Evolutionary conservation across 169 alveolate genomes (phyloP), one percentile per base, ranked within the genome.

Genomic region (Plasmodium malariae): DNA sequence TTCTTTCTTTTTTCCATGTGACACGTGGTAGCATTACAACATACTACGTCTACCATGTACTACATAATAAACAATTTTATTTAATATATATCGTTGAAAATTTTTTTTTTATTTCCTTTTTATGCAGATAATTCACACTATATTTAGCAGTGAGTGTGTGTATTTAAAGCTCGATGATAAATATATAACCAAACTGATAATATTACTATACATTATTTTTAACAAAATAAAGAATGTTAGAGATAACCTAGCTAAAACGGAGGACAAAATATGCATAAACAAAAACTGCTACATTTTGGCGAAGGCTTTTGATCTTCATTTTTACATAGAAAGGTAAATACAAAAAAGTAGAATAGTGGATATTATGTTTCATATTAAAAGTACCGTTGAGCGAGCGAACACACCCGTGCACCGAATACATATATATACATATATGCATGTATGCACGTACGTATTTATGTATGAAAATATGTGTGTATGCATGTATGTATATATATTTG

Each of bases 211-310:
- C 70, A 76, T 76, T 32, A 76, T 49, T 43, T 76, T 76, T 68
- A 76, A 76, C 54, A 76, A 76, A 67, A 51, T 32, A 51, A 76
- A 30, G 12, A 28, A 63, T 51, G 54, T 60, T 19, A 76, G 78
- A 40, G 26, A 60, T 7, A 62, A 43, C 17, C 19, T 76, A 11
- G 9, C 55, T n/a, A 62, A 45, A 30, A 37, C 28, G 37, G 62
- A 76, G 48, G 89, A 76, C 65, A 26, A 45, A 28, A 76, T 76
- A 6, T 76, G 89, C 76, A 49, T 76, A 51, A 12, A 63, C 48
- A 76, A 51, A 36, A 76, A 76, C 59, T 62, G 59, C 54, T 62
- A 76, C 28, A 32, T 76, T 12, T 55, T 76, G 9, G 40, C 62
- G 21, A 76, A 76, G 9, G 54, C 62, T 30, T 36, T 76, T 12